Conservation (phyloP, 2,329 filamentous ascomycete species). For the Cordyceps cicadae region DNA sequence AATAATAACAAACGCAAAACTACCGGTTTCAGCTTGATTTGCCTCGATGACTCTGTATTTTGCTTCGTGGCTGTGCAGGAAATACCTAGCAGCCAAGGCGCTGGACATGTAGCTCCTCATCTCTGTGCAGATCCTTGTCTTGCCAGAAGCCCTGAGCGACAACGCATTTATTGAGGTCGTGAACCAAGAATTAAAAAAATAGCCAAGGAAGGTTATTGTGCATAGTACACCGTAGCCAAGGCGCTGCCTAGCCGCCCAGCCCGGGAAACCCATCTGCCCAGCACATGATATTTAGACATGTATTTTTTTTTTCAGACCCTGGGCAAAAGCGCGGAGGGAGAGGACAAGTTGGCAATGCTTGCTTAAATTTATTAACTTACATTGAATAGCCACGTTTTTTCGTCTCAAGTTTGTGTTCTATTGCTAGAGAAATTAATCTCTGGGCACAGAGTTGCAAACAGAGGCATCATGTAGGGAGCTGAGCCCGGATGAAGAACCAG, state of each 20-base stretch:
- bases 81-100: not conserved
- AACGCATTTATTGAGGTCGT: not conserved
- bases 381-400: not conserved
- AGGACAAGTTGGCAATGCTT: not conserved
- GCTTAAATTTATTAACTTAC: no score
- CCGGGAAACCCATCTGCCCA: not conserved
- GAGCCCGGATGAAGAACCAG: no score
- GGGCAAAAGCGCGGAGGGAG: not conserved
- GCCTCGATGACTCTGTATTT: not conserved
- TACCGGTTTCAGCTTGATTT: no score
- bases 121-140: not conserved
- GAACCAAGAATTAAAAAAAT: not conserved
- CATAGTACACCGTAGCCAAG: not conserved
- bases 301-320: not conserved
- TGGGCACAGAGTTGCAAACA: no score
- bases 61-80: not conserved
- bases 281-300: not conserved
- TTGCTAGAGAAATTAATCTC: not conserved
- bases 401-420: not conserved
- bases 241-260: not conserved
- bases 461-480: no score
- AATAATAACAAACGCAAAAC: no score
- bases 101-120: no score
- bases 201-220: not conserved
- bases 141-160: not conserved